These are phyloP conservation scores for Globisporangium echinulatum DNA, from an alignment of 352 stramenopile species.

Conservation along the genomic window DNA sequence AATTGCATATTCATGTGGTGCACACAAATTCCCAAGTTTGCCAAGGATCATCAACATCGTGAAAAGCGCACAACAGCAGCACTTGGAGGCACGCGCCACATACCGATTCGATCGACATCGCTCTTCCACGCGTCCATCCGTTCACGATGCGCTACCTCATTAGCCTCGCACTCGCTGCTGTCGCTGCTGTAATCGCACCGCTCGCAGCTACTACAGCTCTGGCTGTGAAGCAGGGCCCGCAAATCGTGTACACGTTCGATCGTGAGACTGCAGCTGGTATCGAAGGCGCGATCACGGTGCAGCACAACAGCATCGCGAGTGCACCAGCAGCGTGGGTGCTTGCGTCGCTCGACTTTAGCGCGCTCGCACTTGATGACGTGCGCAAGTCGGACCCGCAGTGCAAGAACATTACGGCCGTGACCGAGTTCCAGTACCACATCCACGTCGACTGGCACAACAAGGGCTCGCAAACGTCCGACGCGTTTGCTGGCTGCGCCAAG, in stretches of 20 bases:
- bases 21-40: too few species aligned
- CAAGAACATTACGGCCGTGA: not conserved
- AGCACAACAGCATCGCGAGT: slow-evolving; percentile 1
- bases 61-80: too few species aligned
- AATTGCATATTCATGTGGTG: too few species aligned
- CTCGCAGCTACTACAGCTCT: too few species aligned
- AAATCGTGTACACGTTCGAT: slow-evolving; percentile 16
- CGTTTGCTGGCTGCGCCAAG: slow-evolving; percentile 24
- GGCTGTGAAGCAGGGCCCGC: not conserved
- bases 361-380: slow-evolving; percentile 4
- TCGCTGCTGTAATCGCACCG: too few species aligned
- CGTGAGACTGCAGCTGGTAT: slow-evolving; percentile 5
- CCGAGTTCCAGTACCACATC: slow-evolving; percentile 32
- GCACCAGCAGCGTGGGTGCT: slow-evolving; percentile 6
- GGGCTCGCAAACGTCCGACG: slow-evolving; percentile 17
- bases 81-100: too few species aligned
- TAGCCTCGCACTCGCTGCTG: too few species aligned
- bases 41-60: too few species aligned
- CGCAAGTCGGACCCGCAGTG: slow-evolving; percentile 14
- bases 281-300: slow-evolving; percentile 12
- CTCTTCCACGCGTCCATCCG: too few species aligned
- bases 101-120: too few species aligned
- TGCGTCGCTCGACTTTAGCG: slow-evolving; percentile 13
- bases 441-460: slow-evolving; percentile 28
- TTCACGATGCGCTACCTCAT: too few species aligned